A percentile compares a stretch with the other conserved stretches of the same genome.
Conservation (phyloP, 306 rosid species). For the Rubus idaeus region DNA sequence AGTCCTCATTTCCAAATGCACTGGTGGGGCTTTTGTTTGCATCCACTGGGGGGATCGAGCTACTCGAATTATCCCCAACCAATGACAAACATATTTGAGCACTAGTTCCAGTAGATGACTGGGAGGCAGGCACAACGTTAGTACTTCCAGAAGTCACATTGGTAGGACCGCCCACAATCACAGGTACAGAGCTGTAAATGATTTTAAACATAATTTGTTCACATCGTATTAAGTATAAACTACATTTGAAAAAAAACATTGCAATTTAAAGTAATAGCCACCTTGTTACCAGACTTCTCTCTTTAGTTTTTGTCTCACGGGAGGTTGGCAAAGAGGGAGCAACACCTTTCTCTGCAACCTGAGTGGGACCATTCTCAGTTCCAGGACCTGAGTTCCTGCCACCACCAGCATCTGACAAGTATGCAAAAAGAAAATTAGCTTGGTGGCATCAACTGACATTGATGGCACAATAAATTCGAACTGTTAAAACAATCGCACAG, state of each 20-base stretch:
- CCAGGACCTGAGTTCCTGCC: slow-evolving; percentile 64
- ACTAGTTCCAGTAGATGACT: slow-evolving; percentile 35
- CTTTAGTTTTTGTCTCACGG: slow-evolving; percentile 60
- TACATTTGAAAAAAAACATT: neutral
- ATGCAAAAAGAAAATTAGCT: slow-evolving; percentile 26
- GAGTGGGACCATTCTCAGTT: slow-evolving; percentile 66
- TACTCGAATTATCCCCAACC: slow-evolving; percentile 41
- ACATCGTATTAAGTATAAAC: neutral
- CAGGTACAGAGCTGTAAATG: slow-evolving; percentile 56
- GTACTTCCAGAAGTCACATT: slow-evolving; percentile 45
- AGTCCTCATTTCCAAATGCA: slow-evolving; percentile 41
- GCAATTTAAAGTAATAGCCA: slow-evolving; percentile 25
- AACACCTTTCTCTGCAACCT: slow-evolving; percentile 55
- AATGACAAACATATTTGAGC: slow-evolving; percentile 47
- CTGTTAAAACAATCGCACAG: neutral
- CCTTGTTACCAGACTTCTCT: slow-evolving; percentile 57
- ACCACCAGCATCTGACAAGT: slow-evolving; percentile 61
- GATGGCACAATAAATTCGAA: slow-evolving; percentile 16
- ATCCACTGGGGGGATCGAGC: slow-evolving; percentile 39
- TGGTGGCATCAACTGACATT: slow-evolving; percentile 24
- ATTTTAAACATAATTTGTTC: slow-evolving; percentile 23
- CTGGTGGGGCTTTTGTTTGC: slow-evolving; percentile 37
- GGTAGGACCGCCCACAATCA: slow-evolving; percentile 52
- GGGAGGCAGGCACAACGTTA: slow-evolving; percentile 37
- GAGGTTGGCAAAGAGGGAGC: slow-evolving; percentile 43